Base-by-base conservation (phyloP, 2,329 filamentous ascomycete species). In the Emydomyces testavorans region DNA sequence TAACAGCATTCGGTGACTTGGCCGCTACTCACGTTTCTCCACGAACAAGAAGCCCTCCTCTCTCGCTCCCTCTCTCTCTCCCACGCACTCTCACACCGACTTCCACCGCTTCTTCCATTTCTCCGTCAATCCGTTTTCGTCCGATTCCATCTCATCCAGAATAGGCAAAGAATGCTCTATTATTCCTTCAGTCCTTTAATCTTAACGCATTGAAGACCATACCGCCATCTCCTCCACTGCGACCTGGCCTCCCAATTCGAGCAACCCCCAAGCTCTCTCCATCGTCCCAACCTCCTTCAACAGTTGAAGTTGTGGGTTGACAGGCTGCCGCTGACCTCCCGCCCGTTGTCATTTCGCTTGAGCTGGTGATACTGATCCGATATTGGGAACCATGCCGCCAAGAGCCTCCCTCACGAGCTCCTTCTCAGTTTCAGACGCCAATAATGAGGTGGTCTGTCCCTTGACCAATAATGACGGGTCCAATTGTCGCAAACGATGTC, bases 371-470 rank as follows among this genome's bases (percentile, higher is more conserved):
- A 15, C 5, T 4, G 29, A 4, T 16, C 41, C 36, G 26, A 24
- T 18, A n/a, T 13, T 41, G 23, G 15, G 52, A 53, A 58, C 54
- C 56, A 94, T 94, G 89, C 88, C 89, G 71, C 87, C 87, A 63
- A 81, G 86, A 76, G 79, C 84, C 60, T 82, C 85, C 57, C 76
- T 94, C 63, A 92, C 85, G 54, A 86, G 85, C 63, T 92, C 87
- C 56, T 94, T 94, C 68, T 89, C 87, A 57, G 85, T 94, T 61
- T 85, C 85, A 41, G 87, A 94, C 74, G 78, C 83, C 67, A 90
- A 85, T 68, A 93, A 93, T 68, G 90, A 96, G 71, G 92, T 98
- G 64, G 85, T 95, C 62, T 98, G 92, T 71, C 92, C 92, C 57
- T 74, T 98, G 68, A 82, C 81, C 63, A 95, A 95, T 65, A 89